phyloP scores from a whole-genome alignment of 352 stramenopile genomes.

The Pythium brassicae region DNA sequence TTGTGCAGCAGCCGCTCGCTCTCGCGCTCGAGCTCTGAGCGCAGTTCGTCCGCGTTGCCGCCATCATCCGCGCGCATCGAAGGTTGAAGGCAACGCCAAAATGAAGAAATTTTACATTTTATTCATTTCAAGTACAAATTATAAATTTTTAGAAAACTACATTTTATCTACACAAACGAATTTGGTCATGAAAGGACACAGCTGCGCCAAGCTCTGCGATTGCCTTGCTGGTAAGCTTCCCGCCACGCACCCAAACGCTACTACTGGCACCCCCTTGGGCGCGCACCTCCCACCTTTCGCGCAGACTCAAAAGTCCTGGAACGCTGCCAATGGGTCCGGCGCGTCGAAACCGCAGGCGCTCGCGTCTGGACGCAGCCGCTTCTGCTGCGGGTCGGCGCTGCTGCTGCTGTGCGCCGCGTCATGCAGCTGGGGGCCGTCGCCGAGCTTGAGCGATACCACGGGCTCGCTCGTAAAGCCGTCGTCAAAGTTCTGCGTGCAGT shows the following conservation, averaged over 20 bases:
- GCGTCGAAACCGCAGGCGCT: conserved; percentile 7
- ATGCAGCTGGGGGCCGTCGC: too few species aligned
- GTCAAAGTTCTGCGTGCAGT: conserved; percentile 85
- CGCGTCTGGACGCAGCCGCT: conserved; percentile 1
- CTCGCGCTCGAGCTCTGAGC: neutral
- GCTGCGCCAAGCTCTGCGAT: too few species aligned
- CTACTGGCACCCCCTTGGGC: too few species aligned
- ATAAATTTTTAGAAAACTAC: too few species aligned
- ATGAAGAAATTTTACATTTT: too few species aligned
- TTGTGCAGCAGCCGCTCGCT: neutral
- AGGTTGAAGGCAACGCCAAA: too few species aligned
- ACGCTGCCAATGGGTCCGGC: conserved; percentile 3
- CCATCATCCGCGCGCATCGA: neutral
- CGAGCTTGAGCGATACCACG: conserved; percentile 32
- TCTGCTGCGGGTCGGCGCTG: neutral
- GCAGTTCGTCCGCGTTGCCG: neutral
- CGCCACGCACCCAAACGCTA: too few species aligned
- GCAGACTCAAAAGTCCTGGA: conserved; percentile 6
- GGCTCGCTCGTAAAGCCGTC: conserved; percentile 74
- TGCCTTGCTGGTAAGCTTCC: too few species aligned
- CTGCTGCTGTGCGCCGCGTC: neutral
- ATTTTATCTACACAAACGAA: too few species aligned
- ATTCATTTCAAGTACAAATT: too few species aligned
- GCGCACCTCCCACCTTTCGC: too few species aligned
- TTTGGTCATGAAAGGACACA: too few species aligned